A percentile compares a stretch with the other conserved stretches of the same genome.
Evolutionary conservation across 345 rosid genomes (phyloP).

Genomic region (Luvunga scandens): DNA sequence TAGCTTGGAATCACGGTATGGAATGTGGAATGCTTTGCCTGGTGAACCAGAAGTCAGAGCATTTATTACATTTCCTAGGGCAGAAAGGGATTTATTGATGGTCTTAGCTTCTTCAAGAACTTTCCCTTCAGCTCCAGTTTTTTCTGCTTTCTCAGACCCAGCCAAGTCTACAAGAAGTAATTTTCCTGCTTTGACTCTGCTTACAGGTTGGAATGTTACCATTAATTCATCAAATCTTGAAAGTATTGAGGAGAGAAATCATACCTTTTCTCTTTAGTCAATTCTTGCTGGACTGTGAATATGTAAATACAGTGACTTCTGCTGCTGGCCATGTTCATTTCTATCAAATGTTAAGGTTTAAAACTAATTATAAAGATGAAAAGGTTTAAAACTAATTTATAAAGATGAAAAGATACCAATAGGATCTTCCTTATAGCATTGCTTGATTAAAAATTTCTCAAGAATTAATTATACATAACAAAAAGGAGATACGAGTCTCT

Average conservation of each 20-base stretch:
- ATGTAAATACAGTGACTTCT: constrained; percentile 83
- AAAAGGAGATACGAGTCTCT: constrained; percentile 80
- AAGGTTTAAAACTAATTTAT: constrained; percentile 25
- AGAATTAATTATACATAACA: constrained; percentile 2
- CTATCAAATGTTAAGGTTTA: constrained; percentile 38
- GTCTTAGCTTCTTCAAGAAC: constrained; percentile 92
- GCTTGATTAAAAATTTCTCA: neutral
- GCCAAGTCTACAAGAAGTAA: constrained; percentile 84
- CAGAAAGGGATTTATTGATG: constrained; percentile 89
- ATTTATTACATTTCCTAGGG: constrained; percentile 81
- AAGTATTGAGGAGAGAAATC: neutral
- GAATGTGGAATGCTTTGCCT: constrained; percentile 64
- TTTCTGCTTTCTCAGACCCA: constrained; percentile 93
- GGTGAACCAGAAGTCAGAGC: constrained; percentile 73
- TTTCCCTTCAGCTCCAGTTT: constrained; percentile 95
- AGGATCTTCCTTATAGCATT: neutral
- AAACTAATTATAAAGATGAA: neutral
- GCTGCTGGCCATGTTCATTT: constrained; percentile 92
- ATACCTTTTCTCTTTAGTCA: constrained; percentile 56
- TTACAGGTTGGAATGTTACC: constrained; percentile 11
- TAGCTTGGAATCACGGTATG: constrained; percentile 92
- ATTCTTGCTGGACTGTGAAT: constrained; percentile 54
- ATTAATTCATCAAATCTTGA: constrained; percentile 1
- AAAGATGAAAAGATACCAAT: neutral
- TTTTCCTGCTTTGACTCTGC: constrained; percentile 63